Evolutionary conservation across 1,284 basidiomycete genomes (phyloP).

Genomic region (Microbotryomycetes sp.): DNA sequence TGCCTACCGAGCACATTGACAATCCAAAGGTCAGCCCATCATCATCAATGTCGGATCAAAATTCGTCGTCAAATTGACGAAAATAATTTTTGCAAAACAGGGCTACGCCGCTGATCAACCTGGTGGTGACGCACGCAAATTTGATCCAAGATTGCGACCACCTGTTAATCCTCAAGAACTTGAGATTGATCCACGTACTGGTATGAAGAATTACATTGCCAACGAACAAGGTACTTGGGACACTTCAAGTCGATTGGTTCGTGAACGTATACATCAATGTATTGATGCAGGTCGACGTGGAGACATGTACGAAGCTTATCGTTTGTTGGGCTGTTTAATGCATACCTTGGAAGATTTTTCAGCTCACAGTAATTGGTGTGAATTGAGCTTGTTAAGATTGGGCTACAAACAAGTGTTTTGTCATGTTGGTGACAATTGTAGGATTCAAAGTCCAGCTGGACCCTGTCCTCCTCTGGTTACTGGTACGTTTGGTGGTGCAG

Average conservation of each 20-base stretch:
- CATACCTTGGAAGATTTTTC: slow-evolving; percentile 67
- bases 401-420: slow-evolving; percentile 60
- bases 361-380: slow-evolving; percentile 60
- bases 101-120: slow-evolving; percentile 56
- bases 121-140: slow-evolving; percentile 73
- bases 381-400: slow-evolving; percentile 39
- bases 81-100: slow-evolving; percentile 41
- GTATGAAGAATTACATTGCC: slow-evolving; percentile 96
- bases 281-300: slow-evolving; percentile 50
- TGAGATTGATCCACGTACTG: slow-evolving; percentile 74
- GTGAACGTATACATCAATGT: slow-evolving; percentile 67
- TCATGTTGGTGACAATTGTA: slow-evolving; percentile 80
- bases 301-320: slow-evolving; percentile 69
- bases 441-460: slow-evolving; percentile 70
- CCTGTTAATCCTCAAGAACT: slow-evolving; percentile 72
- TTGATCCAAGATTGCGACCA: slow-evolving; percentile 67
- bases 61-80: neutral
- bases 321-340: slow-evolving; percentile 63
- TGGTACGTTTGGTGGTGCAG: slow-evolving; percentile 78
- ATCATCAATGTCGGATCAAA: slow-evolving; percentile 55
- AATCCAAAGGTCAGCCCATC: slow-evolving; percentile 35
- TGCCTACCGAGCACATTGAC: slow-evolving; percentile 76
- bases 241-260: slow-evolving; percentile 75
- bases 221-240: slow-evolving; percentile 64
- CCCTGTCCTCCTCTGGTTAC: slow-evolving; percentile 78